These are phyloP conservation scores for Fusarium penzigii DNA, from an alignment of 2,329 filamentous ascomycete genomes.

Conservation along the genomic window DNA sequence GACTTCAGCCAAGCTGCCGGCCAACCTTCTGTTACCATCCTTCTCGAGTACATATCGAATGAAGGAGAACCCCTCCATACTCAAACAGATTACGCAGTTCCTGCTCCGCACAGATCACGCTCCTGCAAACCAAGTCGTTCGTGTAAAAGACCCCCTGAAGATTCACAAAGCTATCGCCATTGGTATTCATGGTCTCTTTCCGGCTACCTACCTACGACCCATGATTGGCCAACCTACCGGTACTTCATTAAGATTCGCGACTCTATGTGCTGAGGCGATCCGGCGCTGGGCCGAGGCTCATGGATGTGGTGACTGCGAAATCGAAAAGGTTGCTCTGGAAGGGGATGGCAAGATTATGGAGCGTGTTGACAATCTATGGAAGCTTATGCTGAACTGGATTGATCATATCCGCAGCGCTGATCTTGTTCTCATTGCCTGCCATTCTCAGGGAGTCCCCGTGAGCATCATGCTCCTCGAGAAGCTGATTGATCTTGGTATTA, in stretches of 20 bases:
- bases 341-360: conserved; percentile 92
- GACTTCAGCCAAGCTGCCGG: conserved; percentile 43
- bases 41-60: conserved; percentile 69
- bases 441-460: conserved; percentile 94
- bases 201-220: conserved; percentile 80
- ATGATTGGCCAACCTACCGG: conserved; percentile 94
- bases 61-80: conserved; percentile 67
- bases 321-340: conserved; percentile 92
- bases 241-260: conserved; percentile 91
- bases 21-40: conserved; percentile 69
- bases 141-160: conserved; percentile 66
- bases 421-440: conserved; percentile 87
- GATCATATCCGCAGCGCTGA: conserved; percentile 86
- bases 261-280: conserved; percentile 81
- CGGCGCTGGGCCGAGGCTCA: conserved; percentile 76
- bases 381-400: conserved; percentile 90
- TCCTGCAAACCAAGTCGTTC: conserved; percentile 69
- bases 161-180: conserved; percentile 89
- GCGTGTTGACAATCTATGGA: conserved; percentile 90
- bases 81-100: conserved; percentile 65
- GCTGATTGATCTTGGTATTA: conserved; percentile 84
- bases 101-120: conserved; percentile 57
- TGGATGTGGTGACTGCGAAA: conserved; percentile 73
- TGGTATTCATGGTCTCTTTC: conserved; percentile 92
- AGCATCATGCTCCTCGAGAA: conserved; percentile 91